Percentiles rank a stretch among this genome's conserved stretches.
Conservation (phyloP, 805 yeast species). For the Wickerhamomyces strasburgensis region DNA sequence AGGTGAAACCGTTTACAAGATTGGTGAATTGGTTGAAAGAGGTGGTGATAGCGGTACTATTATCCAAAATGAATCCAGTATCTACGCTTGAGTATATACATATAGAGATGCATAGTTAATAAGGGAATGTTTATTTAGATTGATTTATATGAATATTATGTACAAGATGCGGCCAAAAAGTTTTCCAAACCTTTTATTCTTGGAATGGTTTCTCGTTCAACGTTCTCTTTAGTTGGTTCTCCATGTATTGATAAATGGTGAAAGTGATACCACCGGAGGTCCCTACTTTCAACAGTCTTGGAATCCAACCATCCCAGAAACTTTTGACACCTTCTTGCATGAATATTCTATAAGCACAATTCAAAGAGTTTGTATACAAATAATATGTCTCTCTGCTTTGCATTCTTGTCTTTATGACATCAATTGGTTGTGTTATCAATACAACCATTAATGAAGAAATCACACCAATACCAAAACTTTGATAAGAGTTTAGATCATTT, state of each 20-base stretch:
- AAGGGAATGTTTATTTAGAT: background rate
- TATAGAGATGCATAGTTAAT: too few relatives aligned
- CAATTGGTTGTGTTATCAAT: conserved; percentile 80
- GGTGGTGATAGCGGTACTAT: conserved; percentile 44
- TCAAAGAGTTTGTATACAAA: conserved; percentile 56
- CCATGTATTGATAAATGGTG: conserved; percentile 54
- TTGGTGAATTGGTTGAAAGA: conserved; percentile 55
- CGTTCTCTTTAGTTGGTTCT: conserved; percentile 37
- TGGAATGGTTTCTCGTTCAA: conserved; percentile 35
- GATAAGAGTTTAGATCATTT: conserved; percentile 30
- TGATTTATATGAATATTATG: background rate
- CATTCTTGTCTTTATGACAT: conserved; percentile 80
- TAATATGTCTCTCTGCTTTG: conserved; percentile 67
- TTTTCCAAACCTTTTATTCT: conserved; percentile 1
- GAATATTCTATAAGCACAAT: conserved; percentile 46
- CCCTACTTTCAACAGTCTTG: conserved; percentile 66
- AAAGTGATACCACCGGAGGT: conserved; percentile 68
- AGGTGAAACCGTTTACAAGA: conserved; percentile 70
- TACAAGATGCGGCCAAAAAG: too few relatives aligned
- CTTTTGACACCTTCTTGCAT: conserved; percentile 41
- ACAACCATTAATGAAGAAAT: conserved; percentile 71
- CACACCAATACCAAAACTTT: conserved; percentile 44
- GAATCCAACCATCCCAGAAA: conserved; percentile 57
- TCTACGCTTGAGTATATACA: conserved; percentile 26
- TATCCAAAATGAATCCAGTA: conserved; percentile 37